Base-by-base conservation (phyloP, 2,329 filamentous ascomycete species). In the Aspergillus pseudoglaucus region DNA sequence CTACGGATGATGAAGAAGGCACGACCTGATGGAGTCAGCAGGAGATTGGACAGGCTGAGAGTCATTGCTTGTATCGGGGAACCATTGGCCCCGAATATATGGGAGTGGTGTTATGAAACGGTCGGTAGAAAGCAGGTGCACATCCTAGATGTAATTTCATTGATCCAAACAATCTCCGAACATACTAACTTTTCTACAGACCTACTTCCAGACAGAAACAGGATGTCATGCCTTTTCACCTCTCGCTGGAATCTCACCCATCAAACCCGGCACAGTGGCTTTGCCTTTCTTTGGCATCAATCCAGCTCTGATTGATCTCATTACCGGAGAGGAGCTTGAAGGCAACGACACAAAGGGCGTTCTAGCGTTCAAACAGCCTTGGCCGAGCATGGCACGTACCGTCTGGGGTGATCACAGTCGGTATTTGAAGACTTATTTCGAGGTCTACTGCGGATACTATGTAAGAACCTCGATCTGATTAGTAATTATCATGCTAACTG, bases 161-260 rank as follows among this genome's bases (percentile, higher is more conserved):
- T 37, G 2, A 6, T 12, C 9, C 8, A 37, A 37, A n/a, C 14
- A 37, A 37, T 37, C 6, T 37, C 33, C 3, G 15, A 53, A 96
- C 90, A 15, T 89, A 96, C 52, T 96, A 88, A 25, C 8, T 25
- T 9, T 8, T 25, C 23, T 25, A 25, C 7, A 25, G 82, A 98
- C 93, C 46, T 98, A 98, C 80, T 98, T 93, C 93, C 93, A 98
- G 81, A 98, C 93, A 46, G 93, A 98, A 76, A 98, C 93, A 2
- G 93, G 93, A 48, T 97, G 88, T 53, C 84, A 98, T 71, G 90
- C 95, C 62, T 96, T 98, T 67, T 88, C 90, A 4, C 93, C 93
- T 15, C 78, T 98, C 49, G 90, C 87, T 43, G 93, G 93, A 65
- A 81, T 97, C 32, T 97, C 91, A 1, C 90, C 93, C 20, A 97